Evolutionary conservation across 768 basidiomycete species (phyloP), one percentile per base, ranked within the genome.

Genomic region (Serpula lacrymans): DNA sequence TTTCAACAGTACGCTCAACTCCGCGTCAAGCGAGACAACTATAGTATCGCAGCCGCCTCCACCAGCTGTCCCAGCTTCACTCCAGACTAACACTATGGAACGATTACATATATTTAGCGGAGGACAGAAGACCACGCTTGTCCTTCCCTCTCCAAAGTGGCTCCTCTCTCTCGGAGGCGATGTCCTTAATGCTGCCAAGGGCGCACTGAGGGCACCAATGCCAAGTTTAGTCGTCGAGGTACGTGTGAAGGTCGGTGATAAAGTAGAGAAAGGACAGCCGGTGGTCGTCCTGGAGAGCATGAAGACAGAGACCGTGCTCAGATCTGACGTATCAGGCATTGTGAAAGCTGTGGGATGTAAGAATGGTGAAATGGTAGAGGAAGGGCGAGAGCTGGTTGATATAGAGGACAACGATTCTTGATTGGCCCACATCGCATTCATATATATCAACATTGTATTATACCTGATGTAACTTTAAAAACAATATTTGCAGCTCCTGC

Each of bases 141-240:
- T 80, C 14, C 55, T 83, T n/a, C 79, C 84, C 3, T 69, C 82
- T 16, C 86, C 88, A 0, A 70, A 71, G 14, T 91, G 87, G 85
- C 62, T 84, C 25, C 58, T 79, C 26, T 78, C 80, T 3, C 65
- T 88, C 7, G 80, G 77, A n/a, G 76, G 72, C 3, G 82, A 83
- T 41, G 62, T 75, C 9, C 55, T 77, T 13, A 67, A 63, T 21
- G 70, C 75, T 5, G 69, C 71, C 17, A 80, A 79, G 53, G 82
- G 86, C 5, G 78, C 79, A 12, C 59, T 91, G 50, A 75, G 78
- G 44, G 87, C 88, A 4, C 92, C 93, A 11, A 92, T 92, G 88
- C 92, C 92, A n/a, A 89, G 89, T 58, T 72, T 92, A 36, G 84
- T 96, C 2, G 92, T 96, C 4, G 90, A 95, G 40, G 84, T 96